Base-by-base conservation (phyloP, 164 flowering plant species). In the Warburgia ugandensis region DNA sequence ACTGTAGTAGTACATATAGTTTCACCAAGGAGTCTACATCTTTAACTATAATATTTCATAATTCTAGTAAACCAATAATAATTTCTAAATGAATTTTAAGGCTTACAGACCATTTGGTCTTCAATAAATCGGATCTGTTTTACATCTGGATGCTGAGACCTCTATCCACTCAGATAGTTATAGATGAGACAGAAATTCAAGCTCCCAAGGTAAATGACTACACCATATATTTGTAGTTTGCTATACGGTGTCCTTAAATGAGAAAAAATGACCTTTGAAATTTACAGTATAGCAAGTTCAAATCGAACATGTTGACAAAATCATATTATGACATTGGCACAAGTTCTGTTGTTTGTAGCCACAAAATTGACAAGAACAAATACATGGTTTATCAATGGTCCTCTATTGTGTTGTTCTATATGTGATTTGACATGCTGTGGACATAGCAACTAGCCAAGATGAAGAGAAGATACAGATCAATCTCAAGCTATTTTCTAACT, bases 61-160 rank as follows among this genome's bases (percentile, higher is more conserved):
- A n/a, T n/a, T n/a, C n/a, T n/a, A n/a, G n/a, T n/a, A n/a, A n/a
- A n/a, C n/a, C n/a, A n/a, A n/a, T n/a, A n/a, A n/a, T n/a, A n/a
- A n/a, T 2, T 45, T 5, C 31, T 16, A 27, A 20, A 19, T n/a
- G 17, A 16, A 1, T 3, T 61, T n/a, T 30, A 83, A 89, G 97
- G 77, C 97, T 86, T 67, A 85, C 80, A 11, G 91, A 80, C 40
- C 60, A 73, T 59, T 71, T 83, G 49, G 91, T 87, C 32, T 90
- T 90, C 33, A 76, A 74, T 27, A 90, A 90, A 62, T 84, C 97
- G 19, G 97, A 90, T 64, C 66, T 90, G 72, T 77, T 90, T 66
- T 86, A 84, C 67, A 59, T 84, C 53, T 86, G 97, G 73, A 75
- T 84, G 82, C 70, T 90, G 29, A 75, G 58, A 50, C 82, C 97